Evolutionary conservation across 192 early-diverging fungal genomes (phyloP).

Genomic region (Haplosporangium gracile): DNA sequence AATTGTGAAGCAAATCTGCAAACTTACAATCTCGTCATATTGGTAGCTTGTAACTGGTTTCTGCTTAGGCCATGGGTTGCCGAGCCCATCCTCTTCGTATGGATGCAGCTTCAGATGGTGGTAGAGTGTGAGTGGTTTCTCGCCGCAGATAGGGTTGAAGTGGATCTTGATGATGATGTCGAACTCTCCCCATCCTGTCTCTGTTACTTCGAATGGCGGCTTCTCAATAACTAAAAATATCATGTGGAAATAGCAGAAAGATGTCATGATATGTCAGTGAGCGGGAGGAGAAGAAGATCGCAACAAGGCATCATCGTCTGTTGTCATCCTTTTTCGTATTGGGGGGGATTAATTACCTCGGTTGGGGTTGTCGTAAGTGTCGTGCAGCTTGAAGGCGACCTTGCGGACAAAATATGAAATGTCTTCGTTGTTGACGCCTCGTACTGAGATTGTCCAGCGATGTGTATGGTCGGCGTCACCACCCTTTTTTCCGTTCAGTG

Average conservation of each 20-base stretch:
- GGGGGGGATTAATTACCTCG: conserved; percentile 63
- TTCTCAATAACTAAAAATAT: conserved; percentile 74
- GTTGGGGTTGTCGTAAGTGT: conserved; percentile 85
- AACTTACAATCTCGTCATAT: conserved; percentile 84
- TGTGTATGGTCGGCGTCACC: conserved; percentile 92
- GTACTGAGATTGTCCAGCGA: conserved; percentile 93
- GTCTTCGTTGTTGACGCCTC: conserved; percentile 89
- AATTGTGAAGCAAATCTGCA: neutral
- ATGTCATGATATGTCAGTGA: neutral
- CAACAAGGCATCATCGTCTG: neutral
- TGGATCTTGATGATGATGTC: conserved; percentile 95
- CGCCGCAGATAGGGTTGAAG: conserved; percentile 82
- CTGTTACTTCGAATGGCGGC: conserved; percentile 91
- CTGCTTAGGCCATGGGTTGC: conserved; percentile 67
- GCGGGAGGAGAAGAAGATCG: neutral
- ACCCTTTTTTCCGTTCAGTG: conserved; percentile 72
- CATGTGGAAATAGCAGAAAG: neutral
- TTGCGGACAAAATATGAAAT: conserved; percentile 87
- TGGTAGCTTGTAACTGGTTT: conserved; percentile 80
- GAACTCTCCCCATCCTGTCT: conserved; percentile 99
- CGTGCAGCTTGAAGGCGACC: conserved; percentile 96
- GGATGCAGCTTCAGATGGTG: conserved; percentile 95
- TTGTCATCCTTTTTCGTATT: neutral
- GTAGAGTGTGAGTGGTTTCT: conserved; percentile 85
- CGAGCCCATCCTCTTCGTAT: conserved; percentile 76